Conservation (phyloP, 2,329 filamentous ascomycete genomes). For the Didymosphaeria variabile region DNA sequence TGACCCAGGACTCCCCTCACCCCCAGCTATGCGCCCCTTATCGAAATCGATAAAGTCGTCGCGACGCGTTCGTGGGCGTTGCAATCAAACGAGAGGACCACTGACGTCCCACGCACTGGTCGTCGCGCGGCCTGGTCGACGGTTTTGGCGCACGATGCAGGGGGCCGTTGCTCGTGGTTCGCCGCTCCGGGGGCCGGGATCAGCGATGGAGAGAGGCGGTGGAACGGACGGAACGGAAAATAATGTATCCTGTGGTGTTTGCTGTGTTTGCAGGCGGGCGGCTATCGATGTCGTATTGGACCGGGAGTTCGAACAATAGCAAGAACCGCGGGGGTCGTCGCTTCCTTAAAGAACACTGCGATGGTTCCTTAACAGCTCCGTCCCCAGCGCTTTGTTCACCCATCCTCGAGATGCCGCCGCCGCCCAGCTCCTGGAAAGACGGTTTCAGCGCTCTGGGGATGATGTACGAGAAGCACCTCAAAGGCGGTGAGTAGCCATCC, state of each 20-base stretch:
- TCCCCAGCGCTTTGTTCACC: conserved; percentile 19
- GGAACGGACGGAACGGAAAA: conserved; percentile 1
- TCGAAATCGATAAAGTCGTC: conserved; percentile 33
- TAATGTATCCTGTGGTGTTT: conserved; percentile 12
- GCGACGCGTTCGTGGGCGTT: conserved; percentile 40
- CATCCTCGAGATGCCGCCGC: conserved; percentile 42
- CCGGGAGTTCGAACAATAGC: conserved; percentile 7
- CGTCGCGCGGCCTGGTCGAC: conserved; percentile 28
- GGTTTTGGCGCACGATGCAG: conserved; percentile 27
- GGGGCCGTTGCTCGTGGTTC: conserved; percentile 22
- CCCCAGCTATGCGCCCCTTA: conserved; percentile 28
- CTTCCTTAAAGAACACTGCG: neutral
- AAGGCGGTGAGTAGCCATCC: conserved; percentile 49
- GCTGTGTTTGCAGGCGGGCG: conserved; percentile 15
- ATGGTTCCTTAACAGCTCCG: neutral
- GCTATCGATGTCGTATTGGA: conserved; percentile 12
- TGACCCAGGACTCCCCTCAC: conserved; percentile 36
- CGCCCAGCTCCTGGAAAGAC: conserved; percentile 37
- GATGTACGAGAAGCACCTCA: conserved; percentile 43
- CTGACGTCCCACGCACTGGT: conserved; percentile 42
- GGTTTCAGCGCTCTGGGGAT: conserved; percentile 42
- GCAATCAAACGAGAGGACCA: conserved; percentile 42
- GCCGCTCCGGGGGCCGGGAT: neutral
- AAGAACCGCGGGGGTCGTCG: neutral
- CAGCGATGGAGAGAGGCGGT: neutral